A percentile compares a stretch with the other conserved stretches of the same genome.
Conservation (phyloP, 305 asterid species). For the Plantago coronopus region DNA sequence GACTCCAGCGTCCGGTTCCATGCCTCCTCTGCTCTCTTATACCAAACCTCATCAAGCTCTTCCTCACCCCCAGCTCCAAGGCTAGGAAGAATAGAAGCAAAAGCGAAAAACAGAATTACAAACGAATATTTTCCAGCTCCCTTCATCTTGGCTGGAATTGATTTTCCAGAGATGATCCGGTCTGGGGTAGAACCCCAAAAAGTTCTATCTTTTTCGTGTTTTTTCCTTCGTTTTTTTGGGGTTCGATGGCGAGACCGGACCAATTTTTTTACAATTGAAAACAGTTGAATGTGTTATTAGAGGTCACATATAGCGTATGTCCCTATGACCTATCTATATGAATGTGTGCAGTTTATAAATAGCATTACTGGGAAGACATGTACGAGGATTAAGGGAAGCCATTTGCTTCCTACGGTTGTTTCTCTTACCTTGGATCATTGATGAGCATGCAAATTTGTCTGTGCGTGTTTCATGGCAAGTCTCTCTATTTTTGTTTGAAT, state of each 20-base stretch:
- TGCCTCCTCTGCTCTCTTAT: slow-evolving; percentile 34
- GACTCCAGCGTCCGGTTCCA: slow-evolving; percentile 45
- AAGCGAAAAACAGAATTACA: slow-evolving; percentile 25
- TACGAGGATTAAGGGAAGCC: not conserved
- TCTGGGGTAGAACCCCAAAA: too few species aligned
- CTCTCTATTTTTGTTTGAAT: not conserved
- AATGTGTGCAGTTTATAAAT: not conserved
- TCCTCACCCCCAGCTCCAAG: slow-evolving; percentile 26
- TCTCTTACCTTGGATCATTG: not conserved
- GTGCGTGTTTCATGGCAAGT: not conserved
- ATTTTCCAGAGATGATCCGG: too few species aligned
- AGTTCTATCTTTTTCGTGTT: too few species aligned
- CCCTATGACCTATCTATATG: too few species aligned
- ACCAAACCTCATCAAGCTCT: slow-evolving; percentile 43
- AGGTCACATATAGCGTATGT: too few species aligned
- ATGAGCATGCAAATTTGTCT: not conserved
- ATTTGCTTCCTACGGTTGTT: not conserved
- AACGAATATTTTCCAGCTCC: not conserved
- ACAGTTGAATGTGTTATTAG: too few species aligned
- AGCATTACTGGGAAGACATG: not conserved
- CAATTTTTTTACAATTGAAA: too few species aligned
- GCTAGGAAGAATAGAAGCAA: slow-evolving; percentile 29
- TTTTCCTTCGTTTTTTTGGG: too few species aligned
- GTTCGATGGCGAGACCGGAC: too few species aligned
- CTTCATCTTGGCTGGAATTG: slow-evolving; percentile 3